These are phyloP conservation scores for Orbilia blumenaviensis DNA, from an alignment of 2,329 filamentous ascomycete species.

Conservation along the genomic window DNA sequence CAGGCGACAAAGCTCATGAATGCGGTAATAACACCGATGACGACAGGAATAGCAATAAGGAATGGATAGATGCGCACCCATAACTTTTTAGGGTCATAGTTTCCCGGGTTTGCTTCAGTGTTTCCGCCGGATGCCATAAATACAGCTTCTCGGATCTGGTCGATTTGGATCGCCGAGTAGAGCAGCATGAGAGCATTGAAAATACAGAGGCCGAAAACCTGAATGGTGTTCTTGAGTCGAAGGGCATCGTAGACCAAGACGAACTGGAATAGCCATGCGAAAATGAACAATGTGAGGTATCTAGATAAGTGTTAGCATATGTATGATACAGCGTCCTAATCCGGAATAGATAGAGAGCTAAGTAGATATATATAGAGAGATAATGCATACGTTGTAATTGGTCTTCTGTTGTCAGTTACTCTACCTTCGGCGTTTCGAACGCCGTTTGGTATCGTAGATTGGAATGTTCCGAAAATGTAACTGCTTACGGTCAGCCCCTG, in stretches of 20 bases:
- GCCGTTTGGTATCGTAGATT: conserved; percentile 68
- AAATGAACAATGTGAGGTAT: conserved; percentile 87
- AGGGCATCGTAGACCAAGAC: conserved; percentile 92
- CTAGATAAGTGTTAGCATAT: conserved; percentile 51
- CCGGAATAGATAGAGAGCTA: background rate
- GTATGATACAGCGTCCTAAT: background rate
- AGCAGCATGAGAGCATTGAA: conserved; percentile 92
- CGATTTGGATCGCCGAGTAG: conserved; percentile 90
- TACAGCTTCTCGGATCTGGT: conserved; percentile 81
- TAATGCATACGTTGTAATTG: conserved; percentile 80
- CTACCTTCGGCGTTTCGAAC: conserved; percentile 60
- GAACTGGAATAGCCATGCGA: conserved; percentile 92
- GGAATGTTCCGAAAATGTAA: conserved; percentile 90
- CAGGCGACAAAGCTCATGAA: conserved; percentile 80
- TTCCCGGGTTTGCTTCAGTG: conserved; percentile 15
- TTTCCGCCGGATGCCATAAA: conserved; percentile 60
- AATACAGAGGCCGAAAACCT: conserved; percentile 91
- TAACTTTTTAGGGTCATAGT: conserved; percentile 61
- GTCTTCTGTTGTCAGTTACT: conserved; percentile 63
- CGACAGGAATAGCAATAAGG: conserved; percentile 82
- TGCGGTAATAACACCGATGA: conserved; percentile 79
- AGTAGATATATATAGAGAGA: background rate
- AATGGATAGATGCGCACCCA: conserved; percentile 78
- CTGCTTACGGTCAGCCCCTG: conserved; percentile 63
- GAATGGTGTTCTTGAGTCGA: conserved; percentile 95